phyloP scores from a whole-genome alignment of 305 asterid species.

The Solanum aculeatissimum region DNA sequence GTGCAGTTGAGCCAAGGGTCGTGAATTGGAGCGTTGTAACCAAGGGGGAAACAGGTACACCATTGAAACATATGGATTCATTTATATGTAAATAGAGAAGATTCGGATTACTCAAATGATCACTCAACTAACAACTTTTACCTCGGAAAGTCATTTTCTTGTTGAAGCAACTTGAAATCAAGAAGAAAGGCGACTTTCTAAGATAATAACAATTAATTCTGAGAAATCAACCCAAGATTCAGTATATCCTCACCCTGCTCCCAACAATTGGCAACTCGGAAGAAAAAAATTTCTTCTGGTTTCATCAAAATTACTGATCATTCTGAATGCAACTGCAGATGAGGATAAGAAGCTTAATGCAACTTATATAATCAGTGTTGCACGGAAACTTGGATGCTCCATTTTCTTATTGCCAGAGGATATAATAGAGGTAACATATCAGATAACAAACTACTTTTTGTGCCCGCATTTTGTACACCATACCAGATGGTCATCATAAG shows the following conservation, averaged over 20 bases:
- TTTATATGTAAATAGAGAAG: background rate
- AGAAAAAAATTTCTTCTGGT: background rate
- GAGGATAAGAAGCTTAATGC: slow-evolving; percentile 87
- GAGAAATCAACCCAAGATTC: background rate
- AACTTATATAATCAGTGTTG: slow-evolving; percentile 81
- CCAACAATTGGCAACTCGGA: background rate
- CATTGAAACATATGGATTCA: background rate
- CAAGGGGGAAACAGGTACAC: slow-evolving; percentile 69
- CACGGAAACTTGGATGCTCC: slow-evolving; percentile 93
- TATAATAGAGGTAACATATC: slow-evolving; percentile 53
- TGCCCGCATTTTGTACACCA: background rate
- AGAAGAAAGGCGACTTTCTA: background rate
- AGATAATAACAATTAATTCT: background rate
- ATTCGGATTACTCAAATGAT: background rate
- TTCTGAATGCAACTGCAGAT: slow-evolving; percentile 35
- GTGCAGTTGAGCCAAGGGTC: slow-evolving; percentile 83
- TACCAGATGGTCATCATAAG: background rate
- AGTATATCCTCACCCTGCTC: background rate
- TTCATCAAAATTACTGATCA: background rate
- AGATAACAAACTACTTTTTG: background rate
- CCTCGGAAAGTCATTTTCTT: background rate
- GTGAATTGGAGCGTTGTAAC: slow-evolving; percentile 95
- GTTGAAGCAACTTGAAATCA: background rate
- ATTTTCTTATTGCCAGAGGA: slow-evolving; percentile 92
- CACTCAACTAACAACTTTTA: background rate